phyloP scores from a whole-genome alignment of 2,329 filamentous ascomycete genomes.

The Fusarium goolgardi region DNA sequence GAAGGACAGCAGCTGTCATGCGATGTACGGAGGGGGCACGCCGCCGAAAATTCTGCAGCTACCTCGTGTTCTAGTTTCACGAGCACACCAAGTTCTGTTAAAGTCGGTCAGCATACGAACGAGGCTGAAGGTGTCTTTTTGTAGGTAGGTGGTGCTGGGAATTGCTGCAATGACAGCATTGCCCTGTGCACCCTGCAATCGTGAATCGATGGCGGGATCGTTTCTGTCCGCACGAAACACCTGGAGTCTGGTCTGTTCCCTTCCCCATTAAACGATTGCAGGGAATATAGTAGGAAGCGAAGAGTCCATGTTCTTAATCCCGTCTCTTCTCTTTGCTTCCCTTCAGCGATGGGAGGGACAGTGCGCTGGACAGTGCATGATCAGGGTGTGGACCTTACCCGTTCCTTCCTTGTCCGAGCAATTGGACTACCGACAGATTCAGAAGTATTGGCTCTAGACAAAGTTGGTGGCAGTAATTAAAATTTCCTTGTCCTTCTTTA shows the following conservation, averaged over 20 bases:
- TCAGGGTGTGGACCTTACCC: slow-evolving; percentile 32
- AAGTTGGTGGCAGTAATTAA: slow-evolving; percentile 14
- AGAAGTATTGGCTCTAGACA: slow-evolving; percentile 13
- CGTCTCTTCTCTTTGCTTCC: slow-evolving; percentile 2
- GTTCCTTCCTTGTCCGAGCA: slow-evolving; percentile 21
- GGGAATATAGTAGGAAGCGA: slow-evolving; percentile 18
- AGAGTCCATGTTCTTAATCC: slow-evolving; percentile 13
- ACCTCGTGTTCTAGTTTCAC: slow-evolving; percentile 29
- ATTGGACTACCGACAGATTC: slow-evolving; percentile 23
- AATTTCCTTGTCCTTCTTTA: slow-evolving; percentile 1
- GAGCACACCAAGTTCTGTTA: slow-evolving; percentile 32
- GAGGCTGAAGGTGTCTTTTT: slow-evolving; percentile 28
- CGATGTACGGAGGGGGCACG: slow-evolving; percentile 39
- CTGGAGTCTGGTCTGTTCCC: slow-evolving; percentile 29
- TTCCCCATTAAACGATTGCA: slow-evolving; percentile 29
- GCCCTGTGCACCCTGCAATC: slow-evolving; percentile 34
- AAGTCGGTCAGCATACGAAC: slow-evolving; percentile 31
- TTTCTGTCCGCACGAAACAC: slow-evolving; percentile 28
- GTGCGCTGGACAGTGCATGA: slow-evolving; percentile 30
- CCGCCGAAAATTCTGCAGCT: slow-evolving; percentile 30
- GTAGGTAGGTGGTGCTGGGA: slow-evolving; percentile 1
- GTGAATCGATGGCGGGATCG: slow-evolving; percentile 28
- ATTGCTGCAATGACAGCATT: slow-evolving; percentile 24
- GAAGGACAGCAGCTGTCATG: slow-evolving; percentile 27
- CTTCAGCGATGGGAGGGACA: slow-evolving; percentile 20